These are phyloP conservation scores for Gentiana dahurica DNA, from an alignment of 257 asterid species.

Conservation along the genomic window DNA sequence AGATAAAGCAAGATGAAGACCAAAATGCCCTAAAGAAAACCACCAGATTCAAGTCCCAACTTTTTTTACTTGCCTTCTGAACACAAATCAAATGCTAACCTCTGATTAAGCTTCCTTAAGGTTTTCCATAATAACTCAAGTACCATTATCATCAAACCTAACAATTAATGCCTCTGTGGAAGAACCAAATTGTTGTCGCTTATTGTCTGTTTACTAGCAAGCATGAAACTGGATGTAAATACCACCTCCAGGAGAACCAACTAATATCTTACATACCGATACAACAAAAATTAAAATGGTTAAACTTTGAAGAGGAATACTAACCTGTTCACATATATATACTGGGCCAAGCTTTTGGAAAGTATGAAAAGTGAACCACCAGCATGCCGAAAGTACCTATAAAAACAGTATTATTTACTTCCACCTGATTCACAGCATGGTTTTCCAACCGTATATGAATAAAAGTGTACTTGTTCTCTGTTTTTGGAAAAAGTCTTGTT, in stretches of 20 bases:
- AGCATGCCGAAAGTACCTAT: slow-evolving; percentile 94
- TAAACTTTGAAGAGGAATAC: slow-evolving; percentile 5
- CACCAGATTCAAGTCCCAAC: background rate
- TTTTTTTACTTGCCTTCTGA: background rate
- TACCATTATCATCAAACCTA: too few relatives aligned
- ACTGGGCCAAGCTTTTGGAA: slow-evolving; percentile 63
- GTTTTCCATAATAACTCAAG: background rate
- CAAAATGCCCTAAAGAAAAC: background rate
- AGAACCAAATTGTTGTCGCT: background rate
- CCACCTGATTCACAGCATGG: too few relatives aligned
- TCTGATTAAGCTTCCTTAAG: background rate
- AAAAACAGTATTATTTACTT: slow-evolving; percentile 2
- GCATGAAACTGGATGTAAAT: too few relatives aligned
- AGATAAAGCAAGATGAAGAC: too few relatives aligned
- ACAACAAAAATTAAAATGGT: background rate
- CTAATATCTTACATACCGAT: too few relatives aligned
- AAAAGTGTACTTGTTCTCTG: too few relatives aligned
- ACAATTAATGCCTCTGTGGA: background rate
- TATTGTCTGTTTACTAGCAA: background rate
- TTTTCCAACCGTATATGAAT: too few relatives aligned
- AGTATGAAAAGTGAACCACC: slow-evolving; percentile 56
- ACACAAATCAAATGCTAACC: background rate
- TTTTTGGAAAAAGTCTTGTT: too few relatives aligned
- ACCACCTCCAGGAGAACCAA: too few relatives aligned
- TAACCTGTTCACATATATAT: slow-evolving; percentile 80